Base-by-base conservation (phyloP, 2,329 filamentous ascomycete genomes). In the Ambrosiella cleistominuta region DNA sequence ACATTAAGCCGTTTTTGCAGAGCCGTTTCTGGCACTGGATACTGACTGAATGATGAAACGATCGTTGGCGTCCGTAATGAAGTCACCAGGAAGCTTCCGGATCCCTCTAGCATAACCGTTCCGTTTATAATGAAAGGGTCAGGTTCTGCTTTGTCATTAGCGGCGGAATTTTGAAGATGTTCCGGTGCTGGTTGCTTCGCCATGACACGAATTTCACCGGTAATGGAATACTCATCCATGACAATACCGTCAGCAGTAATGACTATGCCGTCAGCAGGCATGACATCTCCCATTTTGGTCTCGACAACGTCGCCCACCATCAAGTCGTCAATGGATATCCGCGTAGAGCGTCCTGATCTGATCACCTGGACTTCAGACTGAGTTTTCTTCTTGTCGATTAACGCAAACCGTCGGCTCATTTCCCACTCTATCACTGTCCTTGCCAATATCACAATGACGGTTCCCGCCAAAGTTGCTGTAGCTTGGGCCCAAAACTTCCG, bases 91-190 rank as follows among this genome's bases (percentile, higher is more conserved):
- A 88, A 90, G 3, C 79, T 81, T 8, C 87, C 86, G 7, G 88
- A 76, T 57, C 86, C 86, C 64, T 88, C 84, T 0, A 81, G 81
- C 9, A 91, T 81, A 63, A 88, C 88, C 2, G 83, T 83, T 51
- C 86, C 86, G 19, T 85, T 90, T 3, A 90, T 74, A 61, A 91
- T 88, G 68, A 91, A 91, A 0, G 86, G 86, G 64, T 90, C 86
- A 61, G 85, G 71, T 7, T 62, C 44, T 27, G 40, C 37, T 27
- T 27, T 37, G 39, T 35, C 35, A 17, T 36, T 38, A 9, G 38
- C 36, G 40, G 37, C n/a, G 12, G 44, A 27, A 49, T 37, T 49
- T 19, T 57, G 45, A 40, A 49, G 17, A 4, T 52, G 38, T 6
- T 27, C 19, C 11, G 56, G 51, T 38, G 27, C 42, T 19, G 64